A percentile compares a stretch with the other conserved stretches of the same genome.
phyloP scores from a whole-genome alignment of 352 stramenopile genomes.

The Plasmopara halstedii region DNA sequence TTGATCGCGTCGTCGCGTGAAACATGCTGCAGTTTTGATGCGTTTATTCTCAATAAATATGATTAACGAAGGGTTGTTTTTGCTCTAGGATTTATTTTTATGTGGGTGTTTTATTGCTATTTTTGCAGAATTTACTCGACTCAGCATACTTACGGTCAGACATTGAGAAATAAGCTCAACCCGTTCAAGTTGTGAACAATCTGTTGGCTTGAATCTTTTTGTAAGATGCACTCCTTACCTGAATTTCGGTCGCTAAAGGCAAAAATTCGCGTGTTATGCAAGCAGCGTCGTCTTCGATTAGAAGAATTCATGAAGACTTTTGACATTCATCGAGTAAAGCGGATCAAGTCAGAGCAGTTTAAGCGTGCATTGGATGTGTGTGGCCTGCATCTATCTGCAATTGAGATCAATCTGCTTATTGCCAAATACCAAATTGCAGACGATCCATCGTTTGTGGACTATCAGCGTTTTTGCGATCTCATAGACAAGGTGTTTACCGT shows the following conservation, averaged over 20 bases:
- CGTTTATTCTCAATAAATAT: conserved; percentile 18
- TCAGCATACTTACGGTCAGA: too few relatives aligned
- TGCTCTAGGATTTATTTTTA: conserved; percentile 18
- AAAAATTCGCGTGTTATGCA: conserved; percentile 72
- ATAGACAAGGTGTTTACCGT: conserved; percentile 82
- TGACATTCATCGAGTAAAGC: conserved; percentile 77
- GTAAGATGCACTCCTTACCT: conserved; percentile 56
- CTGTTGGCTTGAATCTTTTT: too few relatives aligned
- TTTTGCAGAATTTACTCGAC: conserved; percentile 12
- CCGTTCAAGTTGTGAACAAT: too few relatives aligned
- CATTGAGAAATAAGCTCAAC: too few relatives aligned
- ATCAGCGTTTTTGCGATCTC: conserved; percentile 74
- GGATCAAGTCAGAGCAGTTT: conserved; percentile 76
- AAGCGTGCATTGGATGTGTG: conserved; percentile 72
- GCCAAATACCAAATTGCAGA: conserved; percentile 58
- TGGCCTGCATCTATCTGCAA: conserved; percentile 44
- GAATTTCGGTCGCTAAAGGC: conserved; percentile 79
- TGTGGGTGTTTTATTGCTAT: conserved; percentile 24
- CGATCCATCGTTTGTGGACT: conserved; percentile 63
- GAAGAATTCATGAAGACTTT: conserved; percentile 88
- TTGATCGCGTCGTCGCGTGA: conserved; percentile 38
- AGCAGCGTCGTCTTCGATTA: conserved; percentile 71
- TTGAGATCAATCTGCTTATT: conserved; percentile 51
- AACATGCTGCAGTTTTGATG: conserved; percentile 15
- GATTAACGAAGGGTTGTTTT: conserved; percentile 11